Evolutionary conservation across 306 rosid genomes (phyloP).

Genomic region (Pyrus bretschneideri): DNA sequence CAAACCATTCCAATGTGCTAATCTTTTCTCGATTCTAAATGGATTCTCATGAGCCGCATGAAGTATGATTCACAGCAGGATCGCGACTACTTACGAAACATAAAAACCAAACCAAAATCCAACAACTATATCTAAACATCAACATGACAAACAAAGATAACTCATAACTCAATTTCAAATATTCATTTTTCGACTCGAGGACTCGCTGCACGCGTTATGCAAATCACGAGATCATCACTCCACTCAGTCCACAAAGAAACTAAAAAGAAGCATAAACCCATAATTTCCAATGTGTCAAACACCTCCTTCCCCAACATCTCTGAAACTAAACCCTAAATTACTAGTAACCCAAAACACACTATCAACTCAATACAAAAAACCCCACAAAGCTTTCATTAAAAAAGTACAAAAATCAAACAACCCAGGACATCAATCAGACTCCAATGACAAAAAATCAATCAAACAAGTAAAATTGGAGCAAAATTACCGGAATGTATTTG

Average conservation of each 20-base stretch:
- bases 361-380: background rate
- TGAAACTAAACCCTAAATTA: constrained; percentile 4
- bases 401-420: background rate
- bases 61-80: background rate
- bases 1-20: background rate
- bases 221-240: too few species aligned
- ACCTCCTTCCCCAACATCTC: background rate
- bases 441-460: background rate
- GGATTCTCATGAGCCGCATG: background rate
- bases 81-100: background rate
- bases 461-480: background rate
- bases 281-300: too few species aligned
- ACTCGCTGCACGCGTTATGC: background rate
- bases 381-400: background rate
- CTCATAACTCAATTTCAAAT: background rate
- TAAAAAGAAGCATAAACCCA: too few species aligned
- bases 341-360: background rate
- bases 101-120: background rate
- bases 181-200: background rate
- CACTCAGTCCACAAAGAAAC: too few species aligned
- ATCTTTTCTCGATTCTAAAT: background rate
- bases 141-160: too few species aligned
- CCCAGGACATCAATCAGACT: background rate
- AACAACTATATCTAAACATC: background rate
- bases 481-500: constrained; percentile 83